Evolutionary conservation across 805 yeast species (phyloP).

Genomic region (Wickerhamomyces bisporus): DNA sequence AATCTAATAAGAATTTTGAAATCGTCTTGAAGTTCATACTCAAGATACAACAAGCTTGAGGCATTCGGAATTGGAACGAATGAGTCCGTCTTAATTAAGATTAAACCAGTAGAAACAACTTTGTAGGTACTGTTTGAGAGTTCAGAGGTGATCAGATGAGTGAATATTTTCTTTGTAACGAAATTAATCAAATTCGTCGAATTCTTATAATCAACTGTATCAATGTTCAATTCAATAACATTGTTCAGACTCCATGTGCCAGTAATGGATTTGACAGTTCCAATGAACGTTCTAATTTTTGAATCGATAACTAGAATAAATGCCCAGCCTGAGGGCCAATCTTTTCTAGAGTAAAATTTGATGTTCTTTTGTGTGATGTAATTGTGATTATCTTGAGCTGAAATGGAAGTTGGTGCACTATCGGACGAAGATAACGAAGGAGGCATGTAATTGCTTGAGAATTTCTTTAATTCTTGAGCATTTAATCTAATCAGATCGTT

Average conservation of each 20-base stretch:
- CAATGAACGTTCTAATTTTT: constrained; percentile 28
- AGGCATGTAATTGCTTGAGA: constrained; percentile 11
- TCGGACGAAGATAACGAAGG: not conserved
- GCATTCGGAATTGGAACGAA: constrained; percentile 33
- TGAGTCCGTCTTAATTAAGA: constrained; percentile 31
- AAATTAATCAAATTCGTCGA: constrained; percentile 1
- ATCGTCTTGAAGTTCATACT: constrained; percentile 7
- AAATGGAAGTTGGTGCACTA: not conserved
- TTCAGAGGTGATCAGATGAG: constrained; percentile 1
- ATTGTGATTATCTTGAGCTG: not conserved
- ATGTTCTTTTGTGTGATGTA: constrained; percentile 16
- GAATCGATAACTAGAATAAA: constrained; percentile 28
- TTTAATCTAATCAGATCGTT: constrained; percentile 48
- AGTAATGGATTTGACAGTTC: constrained; percentile 24
- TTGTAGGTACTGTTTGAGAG: constrained; percentile 1
- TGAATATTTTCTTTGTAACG: not conserved
- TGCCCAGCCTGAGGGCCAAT: constrained; percentile 36
- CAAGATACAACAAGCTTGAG: constrained; percentile 29
- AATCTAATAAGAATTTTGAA: constrained; percentile 15
- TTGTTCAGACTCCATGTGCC: constrained; percentile 17
- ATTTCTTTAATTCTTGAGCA: constrained; percentile 38
- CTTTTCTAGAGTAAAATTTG: constrained; percentile 29
- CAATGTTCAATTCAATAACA: constrained; percentile 8
- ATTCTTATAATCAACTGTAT: constrained; percentile 19
- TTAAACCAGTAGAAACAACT: constrained; percentile 3